Base-by-base conservation (phyloP, 768 basidiomycete genomes). In the Serendipita vermifera region DNA sequence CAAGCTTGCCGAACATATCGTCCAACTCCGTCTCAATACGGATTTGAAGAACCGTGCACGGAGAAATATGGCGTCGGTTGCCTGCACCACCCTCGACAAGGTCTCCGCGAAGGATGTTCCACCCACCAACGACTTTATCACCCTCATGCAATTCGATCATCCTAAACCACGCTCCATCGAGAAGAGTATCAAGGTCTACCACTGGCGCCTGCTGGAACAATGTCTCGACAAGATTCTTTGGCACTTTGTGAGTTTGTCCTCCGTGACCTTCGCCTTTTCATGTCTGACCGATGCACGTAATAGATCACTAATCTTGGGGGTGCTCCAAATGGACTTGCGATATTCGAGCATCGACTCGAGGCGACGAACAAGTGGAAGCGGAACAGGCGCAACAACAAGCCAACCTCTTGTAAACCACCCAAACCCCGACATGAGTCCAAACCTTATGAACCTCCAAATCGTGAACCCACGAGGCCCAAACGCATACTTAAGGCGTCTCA, bases 21-120 rank as follows among this genome's bases (percentile, higher is more conserved):
- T 51, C 22, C 46, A 51, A 13, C 17, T 7, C 9, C 24, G 20
- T 15, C 5, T 51, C 22, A 51, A 15, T 29, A 51, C 46, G 11
- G 46, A 51, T n/a, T n/a, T 51, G 20, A 51, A 51, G 46, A 51
- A 51, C 29, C 46, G 46, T 7, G 46, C 46, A 29, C 24, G 46
- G 31, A 15, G 46, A 51, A 51, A 51, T 29, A 51, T 51, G 46
- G 46, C 46, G n/a, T 15, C 20, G n/a, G 46, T 51, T 15, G 7
- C 46, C 7, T 51, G 22, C n/a, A 51, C n/a, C 46, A 51, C 46
- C 11, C 46, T 51, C 22, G 22, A 20, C 9, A 51, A 29, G 31
- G 46, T 26, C 5, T 26, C 24, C 9, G 20, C n/a, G 22, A 4
- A 26, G 7, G n/a, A 20, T n/a, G 46, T 22, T 7, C 9, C 20